Percentiles rank a stretch among this genome's conserved stretches.
Evolutionary conservation across 139 green algal genomes (phyloP).

Genomic region (Chlamydomonas eustigma): DNA sequence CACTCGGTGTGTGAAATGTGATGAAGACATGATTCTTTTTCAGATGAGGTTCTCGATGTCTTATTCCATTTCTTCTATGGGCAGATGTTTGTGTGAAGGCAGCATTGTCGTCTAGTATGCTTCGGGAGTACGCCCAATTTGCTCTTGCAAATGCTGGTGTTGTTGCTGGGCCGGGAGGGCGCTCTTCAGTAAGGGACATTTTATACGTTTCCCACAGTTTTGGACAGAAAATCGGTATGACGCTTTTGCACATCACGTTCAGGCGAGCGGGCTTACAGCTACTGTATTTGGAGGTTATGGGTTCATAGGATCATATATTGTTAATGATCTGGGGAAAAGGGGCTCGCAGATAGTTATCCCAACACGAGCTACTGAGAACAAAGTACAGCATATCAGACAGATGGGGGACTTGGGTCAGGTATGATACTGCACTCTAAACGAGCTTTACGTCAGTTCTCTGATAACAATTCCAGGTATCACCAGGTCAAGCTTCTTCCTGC

Average conservation of each 20-base stretch:
- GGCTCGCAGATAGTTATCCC: conserved; percentile 83
- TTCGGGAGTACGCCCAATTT: conserved; percentile 2
- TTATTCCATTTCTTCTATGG: too few species aligned
- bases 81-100: neutral
- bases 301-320: conserved; percentile 93
- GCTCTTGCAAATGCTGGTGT: conserved; percentile 17
- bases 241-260: too few species aligned
- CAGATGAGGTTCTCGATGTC: too few species aligned
- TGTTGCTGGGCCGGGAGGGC: conserved; percentile 46
- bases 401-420: conserved; percentile 96
- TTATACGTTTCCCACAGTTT: too few species aligned
- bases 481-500: too few species aligned
- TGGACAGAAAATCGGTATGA: too few species aligned
- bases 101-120: neutral
- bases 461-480: too few species aligned
- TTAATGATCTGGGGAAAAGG: conserved; percentile 71
- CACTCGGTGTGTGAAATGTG: too few species aligned
- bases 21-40: too few species aligned
- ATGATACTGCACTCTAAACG: neutral
- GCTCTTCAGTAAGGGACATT: conserved; percentile 55
- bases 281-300: conserved; percentile 92
- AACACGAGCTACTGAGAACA: conserved; percentile 80
- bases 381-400: conserved; percentile 79
- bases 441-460: too few species aligned
- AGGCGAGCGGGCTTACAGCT: conserved; percentile 78